phyloP scores from a whole-genome alignment of 768 basidiomycete genomes.

The Steccherinum ochraceum region DNA sequence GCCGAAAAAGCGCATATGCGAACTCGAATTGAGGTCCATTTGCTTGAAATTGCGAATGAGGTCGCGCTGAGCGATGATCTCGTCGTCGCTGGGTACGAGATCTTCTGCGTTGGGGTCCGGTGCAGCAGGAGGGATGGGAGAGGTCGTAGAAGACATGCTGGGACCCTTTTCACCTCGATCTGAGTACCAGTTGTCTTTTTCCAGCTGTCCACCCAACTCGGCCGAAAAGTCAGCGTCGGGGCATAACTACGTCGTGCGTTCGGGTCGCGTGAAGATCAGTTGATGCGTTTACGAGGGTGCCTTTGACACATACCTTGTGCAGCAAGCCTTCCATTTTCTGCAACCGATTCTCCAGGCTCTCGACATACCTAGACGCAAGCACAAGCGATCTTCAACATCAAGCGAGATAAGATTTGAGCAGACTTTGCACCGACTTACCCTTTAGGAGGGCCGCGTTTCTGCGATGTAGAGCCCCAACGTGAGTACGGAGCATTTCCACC shows the following conservation, averaged over 20 bases:
- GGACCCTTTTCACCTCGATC: constrained; percentile 2
- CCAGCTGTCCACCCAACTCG: constrained; percentile 45
- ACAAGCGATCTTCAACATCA: not conserved
- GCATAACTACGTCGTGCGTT: constrained; percentile 40
- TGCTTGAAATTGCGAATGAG: constrained; percentile 25
- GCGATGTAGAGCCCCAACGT: no score
- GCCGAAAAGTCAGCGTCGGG: constrained; percentile 57
- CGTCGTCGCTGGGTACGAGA: constrained; percentile 23
- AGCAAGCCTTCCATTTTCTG: constrained; percentile 35
- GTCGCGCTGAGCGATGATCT: constrained; percentile 17
- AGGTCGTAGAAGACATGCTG: not conserved
- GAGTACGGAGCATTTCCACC: no score
- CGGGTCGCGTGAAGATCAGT: no score
- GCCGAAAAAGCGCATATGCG: constrained; percentile 31
- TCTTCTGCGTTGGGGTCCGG: constrained; percentile 19
- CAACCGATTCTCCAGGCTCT: constrained; percentile 36
- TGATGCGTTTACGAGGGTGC: not conserved
- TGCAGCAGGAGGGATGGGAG: constrained; percentile 10
- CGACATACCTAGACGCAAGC: constrained; percentile 25
- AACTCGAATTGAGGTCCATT: constrained; percentile 19
- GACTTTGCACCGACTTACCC: constrained; percentile 33
- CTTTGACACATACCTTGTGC: constrained; percentile 23
- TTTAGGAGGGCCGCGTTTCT: constrained; percentile 58
- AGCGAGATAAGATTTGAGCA: not conserved
- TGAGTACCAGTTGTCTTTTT: constrained; percentile 29